Base-by-base conservation (phyloP, 2,329 filamentous ascomycete genomes). In the Microdochium bolleyi region DNA sequence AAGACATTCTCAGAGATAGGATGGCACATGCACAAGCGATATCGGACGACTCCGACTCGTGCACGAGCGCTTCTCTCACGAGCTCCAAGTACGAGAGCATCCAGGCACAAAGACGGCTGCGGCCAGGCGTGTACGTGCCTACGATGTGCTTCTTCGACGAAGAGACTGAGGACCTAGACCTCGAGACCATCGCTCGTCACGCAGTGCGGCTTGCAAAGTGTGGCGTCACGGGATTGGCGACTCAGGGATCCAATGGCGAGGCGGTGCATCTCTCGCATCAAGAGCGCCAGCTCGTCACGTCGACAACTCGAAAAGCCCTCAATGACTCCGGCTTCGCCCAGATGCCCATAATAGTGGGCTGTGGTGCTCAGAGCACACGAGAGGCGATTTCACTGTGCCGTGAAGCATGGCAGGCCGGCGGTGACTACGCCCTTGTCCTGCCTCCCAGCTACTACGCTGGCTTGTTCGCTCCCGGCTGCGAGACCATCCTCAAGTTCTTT, bases 181-280 rank as follows among this genome's bases (percentile, higher is more conserved):
- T 79, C 13, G 69, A 73, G 34, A 80, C 82, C 38, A 83, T 84
- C 54, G 75, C 78, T 49, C 76, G 73, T 51, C 74, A 80, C 64
- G 83, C 86, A 37, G 78, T 88, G 51, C 82, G 84, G 61, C 81
- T 92, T n/a, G 88, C 87, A 49, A 76, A 83, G 61, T 81, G 85
- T 25, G 88, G 88, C 57, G 81, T 92, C 44, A 79, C 84, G 16
- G 87, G 88, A 21, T 76, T 92, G 49, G 85, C 87, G 49, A 88
- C 85, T 11, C 88, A 91, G 66, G 88, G 88, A 49, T 89, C 85
- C 64, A 92, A 92, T 64, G 88, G 88, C 61, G 89, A 94, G 73
- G 88, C 89, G 8, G 87, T 91, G 13, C 88, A 91, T 63, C 77
- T 92, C 32, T 83, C 84, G 46, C 84, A 85, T 60, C 73, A 78